phyloP scores from a whole-genome alignment of 805 yeast genomes.

The Zygoascus ofunaensis region DNA sequence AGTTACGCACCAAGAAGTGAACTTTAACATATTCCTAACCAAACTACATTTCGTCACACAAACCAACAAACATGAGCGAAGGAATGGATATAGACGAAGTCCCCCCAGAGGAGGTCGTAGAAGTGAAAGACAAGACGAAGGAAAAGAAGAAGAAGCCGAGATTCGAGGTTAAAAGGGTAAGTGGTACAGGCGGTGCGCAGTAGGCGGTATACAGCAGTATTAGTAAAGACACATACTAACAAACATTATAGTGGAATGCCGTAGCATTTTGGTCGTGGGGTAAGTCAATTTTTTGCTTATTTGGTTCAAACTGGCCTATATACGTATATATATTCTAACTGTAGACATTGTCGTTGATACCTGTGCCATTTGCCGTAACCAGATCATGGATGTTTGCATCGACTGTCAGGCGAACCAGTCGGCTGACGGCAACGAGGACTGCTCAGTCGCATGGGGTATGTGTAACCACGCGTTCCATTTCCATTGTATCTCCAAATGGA shows the following conservation, averaged over 20 bases:
- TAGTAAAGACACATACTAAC: too few species aligned
- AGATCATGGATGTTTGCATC: conserved; percentile 93
- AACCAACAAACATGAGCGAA: conserved; percentile 12
- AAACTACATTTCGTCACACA: too few species aligned
- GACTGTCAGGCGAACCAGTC: conserved; percentile 86
- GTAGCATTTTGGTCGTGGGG: conserved; percentile 99
- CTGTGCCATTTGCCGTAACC: conserved; percentile 97
- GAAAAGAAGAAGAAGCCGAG: conserved; percentile 42
- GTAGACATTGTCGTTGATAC: conserved; percentile 77
- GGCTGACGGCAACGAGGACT: conserved; percentile 54
- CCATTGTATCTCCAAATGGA: conserved; percentile 95
- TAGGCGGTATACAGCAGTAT: not conserved
- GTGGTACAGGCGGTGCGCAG: too few species aligned
- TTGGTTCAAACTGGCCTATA: not conserved
- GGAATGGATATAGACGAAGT: conserved; percentile 17
- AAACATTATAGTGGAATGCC: conserved; percentile 66
- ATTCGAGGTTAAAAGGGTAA: conserved; percentile 75
- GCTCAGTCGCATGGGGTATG: conserved; percentile 94
- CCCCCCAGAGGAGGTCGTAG: conserved; percentile 2
- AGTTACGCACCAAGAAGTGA: too few species aligned
- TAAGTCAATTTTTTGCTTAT: conserved; percentile 24
- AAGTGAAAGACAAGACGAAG: not conserved
- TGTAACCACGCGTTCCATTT: conserved; percentile 98
- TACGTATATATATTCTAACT: conserved; percentile 1
- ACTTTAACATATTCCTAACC: too few species aligned